Evolutionary conservation across 208 protist genomes (phyloP).

Genomic region (Leishmania braziliensis): DNA sequence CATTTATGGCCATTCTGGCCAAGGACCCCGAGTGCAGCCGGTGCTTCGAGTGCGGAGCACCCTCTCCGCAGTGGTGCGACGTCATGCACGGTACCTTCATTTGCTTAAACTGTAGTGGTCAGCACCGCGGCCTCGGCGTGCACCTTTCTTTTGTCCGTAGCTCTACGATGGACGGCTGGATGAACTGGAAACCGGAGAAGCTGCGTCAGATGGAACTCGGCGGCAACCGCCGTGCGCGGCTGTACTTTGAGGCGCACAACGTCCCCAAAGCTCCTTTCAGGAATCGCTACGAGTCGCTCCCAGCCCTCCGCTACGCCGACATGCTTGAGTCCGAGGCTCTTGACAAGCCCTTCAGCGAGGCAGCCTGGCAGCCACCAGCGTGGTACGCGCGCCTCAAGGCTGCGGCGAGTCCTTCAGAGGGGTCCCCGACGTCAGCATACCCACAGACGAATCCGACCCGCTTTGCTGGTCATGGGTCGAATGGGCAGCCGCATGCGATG

Average conservation of each 20-base stretch:
- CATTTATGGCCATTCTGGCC: conserved; percentile 70
- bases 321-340: conserved; percentile 83
- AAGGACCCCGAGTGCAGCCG: conserved; percentile 77
- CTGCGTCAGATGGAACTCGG: conserved; percentile 89
- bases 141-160: conserved; percentile 95
- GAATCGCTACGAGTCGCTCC: conserved; percentile 75
- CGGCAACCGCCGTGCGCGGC: conserved; percentile 86
- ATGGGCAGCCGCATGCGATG: conserved; percentile 17
- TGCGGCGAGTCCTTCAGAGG: not conserved
- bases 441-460: conserved; percentile 53
- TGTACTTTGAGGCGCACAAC: conserved; percentile 84
- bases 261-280: conserved; percentile 68
- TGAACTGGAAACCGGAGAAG: conserved; percentile 89
- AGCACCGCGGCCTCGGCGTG: conserved; percentile 93
- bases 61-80: conserved; percentile 93
- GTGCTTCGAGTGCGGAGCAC: conserved; percentile 88
- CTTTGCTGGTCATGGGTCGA: conserved; percentile 59
- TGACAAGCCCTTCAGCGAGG: conserved; percentile 73
- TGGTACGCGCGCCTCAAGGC: conserved; percentile 72
- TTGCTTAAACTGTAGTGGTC: conserved; percentile 90
- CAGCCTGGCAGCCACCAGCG: conserved; percentile 69
- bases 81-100: conserved; percentile 91
- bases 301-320: conserved; percentile 81
- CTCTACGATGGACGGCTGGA: conserved; percentile 94
- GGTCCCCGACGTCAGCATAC: conserved; percentile 17